These are phyloP conservation scores for Ogataea allantospora DNA, from an alignment of 805 yeast genomes.

Conservation along the genomic window DNA sequence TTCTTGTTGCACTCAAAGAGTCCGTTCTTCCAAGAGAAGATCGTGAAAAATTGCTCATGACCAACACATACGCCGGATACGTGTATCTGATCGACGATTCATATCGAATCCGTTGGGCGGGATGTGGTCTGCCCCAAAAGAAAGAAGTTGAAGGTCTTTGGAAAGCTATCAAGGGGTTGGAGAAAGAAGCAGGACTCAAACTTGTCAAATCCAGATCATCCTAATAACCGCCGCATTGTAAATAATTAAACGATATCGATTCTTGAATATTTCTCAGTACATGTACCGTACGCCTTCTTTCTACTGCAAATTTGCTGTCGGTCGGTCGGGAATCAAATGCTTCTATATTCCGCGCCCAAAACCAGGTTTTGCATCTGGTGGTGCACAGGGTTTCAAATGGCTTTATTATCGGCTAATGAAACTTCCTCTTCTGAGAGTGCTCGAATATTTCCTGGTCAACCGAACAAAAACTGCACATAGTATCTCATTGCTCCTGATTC, in stretches of 20 bases:
- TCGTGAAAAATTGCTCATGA: conserved; percentile 59
- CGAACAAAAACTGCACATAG: conserved; percentile 20
- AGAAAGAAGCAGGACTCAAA: conserved; percentile 40
- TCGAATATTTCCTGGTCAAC: conserved; percentile 14
- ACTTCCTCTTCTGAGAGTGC: conserved; percentile 3
- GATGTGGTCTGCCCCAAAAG: conserved; percentile 75
- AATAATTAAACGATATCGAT: conserved; percentile 3
- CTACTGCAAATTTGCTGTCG: conserved; percentile 14
- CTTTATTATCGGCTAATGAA: conserved; percentile 4
- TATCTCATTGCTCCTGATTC: conserved; percentile 18
- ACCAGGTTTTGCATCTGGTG: not conserved
- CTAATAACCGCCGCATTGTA: conserved; percentile 13
- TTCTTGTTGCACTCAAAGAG: conserved; percentile 60
- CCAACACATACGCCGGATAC: conserved; percentile 81
- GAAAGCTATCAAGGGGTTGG: conserved; percentile 62
- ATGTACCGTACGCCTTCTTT: conserved; percentile 7
- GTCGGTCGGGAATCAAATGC: conserved; percentile 13
- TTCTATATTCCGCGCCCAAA: conserved; percentile 9
- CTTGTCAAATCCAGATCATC: conserved; percentile 13
- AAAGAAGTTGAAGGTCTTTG: conserved; percentile 63
- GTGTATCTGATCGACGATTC: conserved; percentile 72
- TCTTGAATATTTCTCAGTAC: not conserved
- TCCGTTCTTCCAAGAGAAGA: conserved; percentile 54
- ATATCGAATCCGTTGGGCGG: conserved; percentile 85
- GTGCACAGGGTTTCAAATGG: not conserved